phyloP scores from a whole-genome alignment of 768 basidiomycete species.

The Guyanaporus albipodus region DNA sequence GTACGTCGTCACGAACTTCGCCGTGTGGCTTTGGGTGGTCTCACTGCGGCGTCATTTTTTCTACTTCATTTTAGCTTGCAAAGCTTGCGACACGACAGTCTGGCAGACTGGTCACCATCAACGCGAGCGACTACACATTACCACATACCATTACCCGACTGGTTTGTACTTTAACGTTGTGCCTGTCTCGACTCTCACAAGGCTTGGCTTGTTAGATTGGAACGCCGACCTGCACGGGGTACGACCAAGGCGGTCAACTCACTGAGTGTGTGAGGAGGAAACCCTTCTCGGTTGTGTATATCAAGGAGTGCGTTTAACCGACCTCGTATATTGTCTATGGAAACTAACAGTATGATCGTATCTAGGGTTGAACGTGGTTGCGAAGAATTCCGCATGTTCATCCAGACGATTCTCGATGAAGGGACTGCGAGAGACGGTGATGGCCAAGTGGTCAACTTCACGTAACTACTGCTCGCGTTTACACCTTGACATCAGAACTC shows the following conservation, averaged over 20 bases:
- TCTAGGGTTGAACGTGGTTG: background rate
- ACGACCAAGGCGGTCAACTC: background rate
- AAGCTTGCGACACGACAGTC: background rate
- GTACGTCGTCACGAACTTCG: background rate
- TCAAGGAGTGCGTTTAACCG: background rate
- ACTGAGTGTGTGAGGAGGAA: background rate
- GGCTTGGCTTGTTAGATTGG: background rate
- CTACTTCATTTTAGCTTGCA: background rate
- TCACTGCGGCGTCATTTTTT: background rate
- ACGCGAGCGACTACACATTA: background rate
- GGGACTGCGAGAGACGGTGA: background rate
- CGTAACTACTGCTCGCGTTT: background rate
- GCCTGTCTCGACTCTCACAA: background rate
- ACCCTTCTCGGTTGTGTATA: background rate
- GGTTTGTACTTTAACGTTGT: background rate
- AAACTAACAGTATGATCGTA: background rate
- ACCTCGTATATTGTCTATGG: background rate
- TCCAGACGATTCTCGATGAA: background rate
- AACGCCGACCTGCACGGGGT: background rate
- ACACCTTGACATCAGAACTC: background rate
- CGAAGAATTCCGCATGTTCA: background rate
- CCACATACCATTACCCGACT: background rate
- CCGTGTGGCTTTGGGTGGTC: background rate
- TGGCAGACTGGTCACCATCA: background rate
- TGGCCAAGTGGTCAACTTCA: background rate